A percentile compares a stretch with the other conserved stretches of the same genome.
Evolutionary conservation across 805 yeast species (phyloP).

Genomic region (Nakazawaea siamensis): DNA sequence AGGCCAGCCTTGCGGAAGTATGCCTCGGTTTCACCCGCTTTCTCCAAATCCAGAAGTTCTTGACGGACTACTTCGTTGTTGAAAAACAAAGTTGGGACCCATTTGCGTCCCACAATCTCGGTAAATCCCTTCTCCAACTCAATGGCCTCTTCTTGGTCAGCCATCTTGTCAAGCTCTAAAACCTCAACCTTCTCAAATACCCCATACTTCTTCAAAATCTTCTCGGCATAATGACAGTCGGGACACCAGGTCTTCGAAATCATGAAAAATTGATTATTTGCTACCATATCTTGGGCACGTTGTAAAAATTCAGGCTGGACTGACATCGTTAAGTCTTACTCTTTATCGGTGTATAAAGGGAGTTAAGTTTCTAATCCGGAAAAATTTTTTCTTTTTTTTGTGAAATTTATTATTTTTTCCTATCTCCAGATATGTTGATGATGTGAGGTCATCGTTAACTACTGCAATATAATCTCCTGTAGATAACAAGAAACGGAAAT

Average conservation of each 20-base stretch:
- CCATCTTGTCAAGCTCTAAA: conserved; percentile 54
- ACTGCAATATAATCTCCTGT: no score
- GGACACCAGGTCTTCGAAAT: conserved; percentile 74
- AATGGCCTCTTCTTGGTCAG: conserved; percentile 37
- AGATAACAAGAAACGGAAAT: no score
- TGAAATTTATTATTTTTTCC: no score
- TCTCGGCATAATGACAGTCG: conserved; percentile 59
- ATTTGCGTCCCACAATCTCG: conserved; percentile 46
- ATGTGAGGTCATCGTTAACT: no score
- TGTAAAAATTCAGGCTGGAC: conserved; percentile 9
- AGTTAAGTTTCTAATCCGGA: no score
- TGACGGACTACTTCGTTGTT: conserved; percentile 50
- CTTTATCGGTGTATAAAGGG: no score
- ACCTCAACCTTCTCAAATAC: conserved; percentile 40
- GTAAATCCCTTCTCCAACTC: conserved; percentile 49
- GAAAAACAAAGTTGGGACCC: conserved; percentile 66
- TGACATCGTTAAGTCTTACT: no score
- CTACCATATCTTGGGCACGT: conserved; percentile 39
- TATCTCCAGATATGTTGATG: no score
- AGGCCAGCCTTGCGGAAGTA: no score
- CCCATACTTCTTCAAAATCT: conserved; percentile 43
- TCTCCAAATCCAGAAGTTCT: conserved; percentile 32
- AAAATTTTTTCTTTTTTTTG: no score
- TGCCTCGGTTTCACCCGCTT: conserved; percentile 24
- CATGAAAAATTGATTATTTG: conserved; percentile 41